Evolutionary conservation across 768 basidiomycete genomes (phyloP), one percentile per base, ranked within the genome.

Genomic region (Termitomyces eurrhizus): DNA sequence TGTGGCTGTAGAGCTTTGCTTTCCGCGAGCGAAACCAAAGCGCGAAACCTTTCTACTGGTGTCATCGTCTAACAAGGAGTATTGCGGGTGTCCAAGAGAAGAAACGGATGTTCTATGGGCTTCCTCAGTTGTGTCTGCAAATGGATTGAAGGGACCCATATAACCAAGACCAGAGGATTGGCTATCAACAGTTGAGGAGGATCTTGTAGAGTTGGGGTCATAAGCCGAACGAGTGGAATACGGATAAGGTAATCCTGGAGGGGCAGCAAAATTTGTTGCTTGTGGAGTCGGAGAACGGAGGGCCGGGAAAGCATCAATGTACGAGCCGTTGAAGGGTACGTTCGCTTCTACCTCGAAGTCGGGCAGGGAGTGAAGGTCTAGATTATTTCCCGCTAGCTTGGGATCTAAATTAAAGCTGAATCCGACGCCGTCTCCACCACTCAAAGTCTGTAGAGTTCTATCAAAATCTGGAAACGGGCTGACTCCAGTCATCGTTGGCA

Each of bases 401-500:
- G 89, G 89, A 71, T 93, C 92, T 48, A 94, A 75, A 72, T 87
- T 93, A 75, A 95, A 95, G 70, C 88, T 92, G 76, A 95, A 95
- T 9, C 89, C 85, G 36, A 84, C 83, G 35, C 75, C 82, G 64
- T 88, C 88, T 46, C 79, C 84, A 8, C 80, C 82, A 54, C 83
- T 84, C 46, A 94, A 77, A 52, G 83, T 86, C 68, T 89, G 85
- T 49, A 95, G 77, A 21, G 90, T 93, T 35, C 90, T 85, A 70
- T 94, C 93, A 64, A 95, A 86, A 64, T 95, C 93, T 11, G 93
- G 94, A 81, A 95, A 95, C 12, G 91, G 84, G 70, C 80, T 92
- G 37, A 76, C 73, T 50, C 74, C 72, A 44, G 75, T 70, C 8
- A 77, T 67, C 12, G 72, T 62, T 14, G 78, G 67, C 24, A 78